Base-by-base conservation (phyloP, 805 yeast genomes). In the Wickerhamiella vanderwaltii region DNA sequence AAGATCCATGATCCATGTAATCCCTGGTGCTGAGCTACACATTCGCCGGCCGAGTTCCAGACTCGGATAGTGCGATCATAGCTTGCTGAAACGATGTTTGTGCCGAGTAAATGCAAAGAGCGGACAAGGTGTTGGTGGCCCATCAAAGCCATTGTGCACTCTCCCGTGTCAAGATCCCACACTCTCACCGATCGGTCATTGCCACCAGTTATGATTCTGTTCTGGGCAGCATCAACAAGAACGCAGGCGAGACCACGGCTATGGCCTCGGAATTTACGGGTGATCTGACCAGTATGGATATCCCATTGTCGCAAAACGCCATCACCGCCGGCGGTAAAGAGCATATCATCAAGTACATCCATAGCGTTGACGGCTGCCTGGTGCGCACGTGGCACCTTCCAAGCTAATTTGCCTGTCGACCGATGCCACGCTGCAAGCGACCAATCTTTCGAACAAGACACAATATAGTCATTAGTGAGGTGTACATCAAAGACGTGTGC, bases 401-500 rank as follows among this genome's bases (percentile, higher is more conserved):
- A 43, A 34, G 45, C 40, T 9, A 53, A 34, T 7, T 48, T 19
- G 35, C 41, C 48, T 7, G 48, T 48, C 7, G 33, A 35, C 6
- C 62, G 51, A 29, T 52, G 48, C 52, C 60, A 55, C 9, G 59
- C 51, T 7, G 54, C 45, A 9, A 63, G 47, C 4, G 53, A 52
- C 23, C 57, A 46, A 46, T 62, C 66, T 32, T 54, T 57, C 11
- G 65, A 62, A 39, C 62, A 56, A 6, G 65, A 50, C 1, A 55
- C 48, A 6, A 62, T 51, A 41, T 51, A 44, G 16, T 55, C 43
- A 2, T 45, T 42, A 53, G 86, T 87, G 58, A 88, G 64, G 3
- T 95, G 95, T 17, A 86, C 95, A 58, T 95, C 82, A 0, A 86
- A 83, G 2, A 88, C 95, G 17, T 95, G 95, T 57, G 86, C 87